Evolutionary conservation across 1,284 basidiomycete genomes (phyloP).

Genomic region (Apiotrichum veenhuisii): DNA sequence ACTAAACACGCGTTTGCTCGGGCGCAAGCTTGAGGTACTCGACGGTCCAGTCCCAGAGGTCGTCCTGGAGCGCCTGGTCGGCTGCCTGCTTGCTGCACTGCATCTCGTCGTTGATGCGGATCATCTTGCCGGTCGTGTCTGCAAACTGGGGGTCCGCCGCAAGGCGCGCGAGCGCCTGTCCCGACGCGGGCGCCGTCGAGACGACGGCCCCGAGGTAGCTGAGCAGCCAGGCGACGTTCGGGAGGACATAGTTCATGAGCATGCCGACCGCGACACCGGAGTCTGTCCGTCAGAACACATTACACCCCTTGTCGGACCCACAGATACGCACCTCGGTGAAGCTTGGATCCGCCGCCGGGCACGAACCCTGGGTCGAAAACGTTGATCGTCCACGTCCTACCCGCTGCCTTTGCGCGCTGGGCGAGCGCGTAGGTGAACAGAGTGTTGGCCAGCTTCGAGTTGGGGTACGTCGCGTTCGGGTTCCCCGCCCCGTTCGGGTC

Average conservation of each 20-base stretch:
- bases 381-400: constrained; percentile 17
- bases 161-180: constrained; percentile 10
- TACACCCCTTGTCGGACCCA: background rate
- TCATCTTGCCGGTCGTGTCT: constrained; percentile 18
- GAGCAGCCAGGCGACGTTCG: background rate
- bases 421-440: constrained; percentile 22
- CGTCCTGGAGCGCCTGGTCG: constrained; percentile 19
- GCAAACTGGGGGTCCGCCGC: constrained; percentile 6
- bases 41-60: constrained; percentile 26
- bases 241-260: constrained; percentile 1
- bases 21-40: constrained; percentile 1
- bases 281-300: background rate
- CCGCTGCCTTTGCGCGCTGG: background rate
- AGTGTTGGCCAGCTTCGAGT: constrained; percentile 16
- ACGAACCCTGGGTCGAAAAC: constrained; percentile 25
- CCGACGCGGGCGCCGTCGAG: constrained; percentile 1
- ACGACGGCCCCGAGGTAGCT: background rate
- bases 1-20: background rate
- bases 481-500: background rate
- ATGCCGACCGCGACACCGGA: background rate
- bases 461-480: constrained; percentile 1
- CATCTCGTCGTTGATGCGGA: constrained; percentile 7
- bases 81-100: constrained; percentile 15
- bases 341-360: constrained; percentile 7
- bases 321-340: background rate